Evolutionary conservation across 169 alveolate species (phyloP).

Genomic region (Blepharisma undulans): DNA sequence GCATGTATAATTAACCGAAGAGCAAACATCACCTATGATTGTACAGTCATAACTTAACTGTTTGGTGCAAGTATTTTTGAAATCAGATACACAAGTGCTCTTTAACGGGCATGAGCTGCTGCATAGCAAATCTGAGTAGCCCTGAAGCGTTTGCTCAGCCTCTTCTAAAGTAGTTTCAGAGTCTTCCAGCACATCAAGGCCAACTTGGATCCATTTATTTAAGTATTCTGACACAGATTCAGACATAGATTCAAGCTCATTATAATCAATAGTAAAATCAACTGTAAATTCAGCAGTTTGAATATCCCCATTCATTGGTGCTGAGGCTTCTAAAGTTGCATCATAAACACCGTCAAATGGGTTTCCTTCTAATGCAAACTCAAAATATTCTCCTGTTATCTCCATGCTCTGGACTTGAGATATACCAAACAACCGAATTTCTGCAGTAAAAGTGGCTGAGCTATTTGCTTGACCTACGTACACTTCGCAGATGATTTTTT

Average conservation of each 20-base stretch:
- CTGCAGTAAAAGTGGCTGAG: neutral
- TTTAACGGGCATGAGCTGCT: neutral
- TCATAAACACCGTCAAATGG: neutral
- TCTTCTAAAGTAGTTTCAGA: neutral
- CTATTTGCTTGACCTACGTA: neutral
- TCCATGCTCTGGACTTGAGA: neutral
- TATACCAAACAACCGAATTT: neutral
- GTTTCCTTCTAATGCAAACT: neutral
- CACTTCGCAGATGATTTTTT: neutral
- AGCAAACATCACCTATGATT: neutral
- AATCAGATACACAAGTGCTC: neutral
- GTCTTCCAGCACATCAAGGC: neutral
- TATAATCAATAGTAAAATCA: neutral
- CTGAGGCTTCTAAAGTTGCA: neutral
- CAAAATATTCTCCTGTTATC: neutral
- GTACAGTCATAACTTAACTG: neutral
- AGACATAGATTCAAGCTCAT: neutral
- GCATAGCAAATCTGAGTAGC: neutral
- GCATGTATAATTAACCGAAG: neutral
- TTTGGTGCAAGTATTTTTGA: neutral
- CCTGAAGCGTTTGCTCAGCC: neutral
- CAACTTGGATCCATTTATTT: neutral
- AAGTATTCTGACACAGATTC: neutral
- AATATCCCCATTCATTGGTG: neutral
- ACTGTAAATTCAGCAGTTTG: neutral